Base-by-base conservation (phyloP, 805 yeast genomes). In the Priceomyces castillae region DNA sequence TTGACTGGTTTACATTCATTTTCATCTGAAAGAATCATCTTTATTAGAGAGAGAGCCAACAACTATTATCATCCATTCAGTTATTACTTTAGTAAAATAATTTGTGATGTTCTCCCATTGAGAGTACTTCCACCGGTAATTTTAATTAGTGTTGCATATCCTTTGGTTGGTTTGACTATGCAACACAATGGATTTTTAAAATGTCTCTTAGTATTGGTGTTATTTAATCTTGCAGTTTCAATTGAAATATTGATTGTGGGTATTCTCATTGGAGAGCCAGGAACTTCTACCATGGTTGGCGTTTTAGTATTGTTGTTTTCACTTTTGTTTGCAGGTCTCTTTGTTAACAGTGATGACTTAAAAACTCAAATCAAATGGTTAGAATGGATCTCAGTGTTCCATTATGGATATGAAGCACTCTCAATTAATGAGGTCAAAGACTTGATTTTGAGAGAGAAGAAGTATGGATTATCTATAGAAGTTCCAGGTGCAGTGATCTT, bases 401-500 rank as follows among this genome's bases (percentile, higher is more conserved):
- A 94, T 63, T 94, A 90, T 58, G 97, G 96, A 0, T 94, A 92
- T 61, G 99, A 94, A 61, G 88, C 97, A 0, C 70, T 94, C 50
- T 76, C 90, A 2, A 90, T 94, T 43, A 94, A 94, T 62, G 99
- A 94, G 60, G 98, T 92, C 7, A 86, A 84, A 56, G 86, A 88
- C 28, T 74, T 94, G 59, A 82, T 88, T 11, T 73, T 94, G 54
- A 81, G 80, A 49, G 99, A 94, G 60, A 83, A 81, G 59, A 94
- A 94, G 65, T 92, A 84, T 57, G 99, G 99, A 0, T 74, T 94
- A 34, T 86, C 90, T 36, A 92, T 94, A 54, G 96, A 90, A 63
- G 95, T 94, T 12, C 99, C 99, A 0, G 99, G 99, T 9, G 98
- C 99, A 2, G 95, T 96, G 1, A 94, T 94, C 43, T 74, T 94